phyloP scores from a whole-genome alignment of 2,329 filamentous ascomycete species.

The Thelonectria blattea region DNA sequence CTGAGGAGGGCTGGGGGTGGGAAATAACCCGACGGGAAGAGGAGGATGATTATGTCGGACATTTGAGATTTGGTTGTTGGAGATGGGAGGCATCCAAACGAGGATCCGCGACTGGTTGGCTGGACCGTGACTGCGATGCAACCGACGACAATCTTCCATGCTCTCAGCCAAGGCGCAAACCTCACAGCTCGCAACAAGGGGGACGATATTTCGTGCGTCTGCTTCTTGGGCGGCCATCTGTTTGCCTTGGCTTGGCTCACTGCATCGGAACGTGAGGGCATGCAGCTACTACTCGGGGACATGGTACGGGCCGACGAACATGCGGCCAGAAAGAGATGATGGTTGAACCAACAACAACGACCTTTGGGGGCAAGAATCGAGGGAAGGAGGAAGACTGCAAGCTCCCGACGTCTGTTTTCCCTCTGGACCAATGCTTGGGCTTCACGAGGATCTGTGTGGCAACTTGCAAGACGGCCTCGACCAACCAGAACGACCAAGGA shows the following conservation, averaged over 20 bases:
- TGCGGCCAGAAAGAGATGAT: not conserved
- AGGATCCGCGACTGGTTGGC: slow-evolving; percentile 3
- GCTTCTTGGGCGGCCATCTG: not conserved
- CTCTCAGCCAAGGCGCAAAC: not conserved
- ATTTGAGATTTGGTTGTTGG: not conserved
- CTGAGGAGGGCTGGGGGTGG: slow-evolving; percentile 9
- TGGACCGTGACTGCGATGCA: slow-evolving; percentile 12
- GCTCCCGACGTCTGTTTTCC: slow-evolving; percentile 23
- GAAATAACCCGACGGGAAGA: slow-evolving; percentile 23
- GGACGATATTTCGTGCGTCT: slow-evolving; percentile 5
- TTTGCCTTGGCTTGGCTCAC: not conserved
- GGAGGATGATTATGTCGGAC: not conserved
- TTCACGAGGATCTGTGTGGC: slow-evolving; percentile 43
- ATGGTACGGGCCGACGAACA: not conserved
- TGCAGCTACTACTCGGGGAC: not conserved
- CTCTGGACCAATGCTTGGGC: slow-evolving; percentile 41
- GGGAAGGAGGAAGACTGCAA: slow-evolving; percentile 1
- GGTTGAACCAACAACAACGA: slow-evolving; percentile 1
- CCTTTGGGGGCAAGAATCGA: slow-evolving; percentile 27
- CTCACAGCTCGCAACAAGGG: not conserved
- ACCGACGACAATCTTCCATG: slow-evolving; percentile 2
- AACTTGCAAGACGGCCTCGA: slow-evolving; percentile 21
- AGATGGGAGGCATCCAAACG: slow-evolving; percentile 6
- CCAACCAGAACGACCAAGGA: slow-evolving; percentile 12
- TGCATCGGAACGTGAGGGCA: slow-evolving; percentile 9